These are phyloP conservation scores for Ormosia emarginata DNA, from an alignment of 306 rosid species.

Conservation along the genomic window DNA sequence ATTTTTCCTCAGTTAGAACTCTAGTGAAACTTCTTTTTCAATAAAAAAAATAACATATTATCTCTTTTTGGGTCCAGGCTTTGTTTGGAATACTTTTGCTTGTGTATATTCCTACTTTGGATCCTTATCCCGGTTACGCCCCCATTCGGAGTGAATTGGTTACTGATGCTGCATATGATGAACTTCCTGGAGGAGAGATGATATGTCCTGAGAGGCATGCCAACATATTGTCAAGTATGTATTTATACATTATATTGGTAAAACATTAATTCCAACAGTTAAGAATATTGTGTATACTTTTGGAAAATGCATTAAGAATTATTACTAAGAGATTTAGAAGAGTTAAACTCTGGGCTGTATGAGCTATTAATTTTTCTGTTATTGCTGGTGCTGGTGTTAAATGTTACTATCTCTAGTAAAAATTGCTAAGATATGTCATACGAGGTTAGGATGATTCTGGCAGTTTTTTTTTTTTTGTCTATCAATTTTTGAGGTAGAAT, in stretches of 20 bases:
- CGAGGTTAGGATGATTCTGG: not conserved
- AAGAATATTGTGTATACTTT: not conserved
- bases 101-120: conserved; percentile 71
- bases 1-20: conserved; percentile 15
- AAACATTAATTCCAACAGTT: not conserved
- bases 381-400: not conserved
- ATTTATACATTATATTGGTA: not conserved
- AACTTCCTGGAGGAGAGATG: conserved; percentile 80
- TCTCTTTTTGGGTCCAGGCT: conserved; percentile 54
- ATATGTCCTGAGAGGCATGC: conserved; percentile 79
- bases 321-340: not conserved
- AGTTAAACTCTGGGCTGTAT: conserved; percentile 1
- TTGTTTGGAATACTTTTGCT: conserved; percentile 80
- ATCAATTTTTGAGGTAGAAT: conserved; percentile 1
- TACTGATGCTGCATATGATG: conserved; percentile 70
- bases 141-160: conserved; percentile 56
- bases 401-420: conserved; percentile 3
- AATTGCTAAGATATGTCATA: not conserved
- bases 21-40: not conserved
- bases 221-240: conserved; percentile 73
- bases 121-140: conserved; percentile 78
- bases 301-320: not conserved
- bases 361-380: not conserved
- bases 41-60: not conserved
- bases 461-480: not conserved